Evolutionary conservation across 306 rosid genomes (phyloP).

Genomic region (Cicer arietinum): DNA sequence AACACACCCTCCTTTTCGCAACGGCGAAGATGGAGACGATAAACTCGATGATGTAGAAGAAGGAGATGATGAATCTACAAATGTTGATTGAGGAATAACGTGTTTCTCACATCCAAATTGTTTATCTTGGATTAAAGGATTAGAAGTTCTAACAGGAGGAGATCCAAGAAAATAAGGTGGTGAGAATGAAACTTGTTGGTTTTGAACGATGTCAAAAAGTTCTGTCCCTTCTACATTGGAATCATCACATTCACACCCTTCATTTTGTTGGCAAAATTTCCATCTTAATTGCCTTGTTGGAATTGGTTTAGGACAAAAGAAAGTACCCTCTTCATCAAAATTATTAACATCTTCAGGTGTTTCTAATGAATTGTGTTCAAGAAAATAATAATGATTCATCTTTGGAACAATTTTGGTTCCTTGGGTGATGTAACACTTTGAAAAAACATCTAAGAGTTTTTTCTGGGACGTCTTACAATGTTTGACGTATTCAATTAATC

Average conservation of each 20-base stretch:
- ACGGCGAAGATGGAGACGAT: constrained; percentile 55
- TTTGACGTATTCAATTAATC: background rate
- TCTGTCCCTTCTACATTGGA: constrained; percentile 49
- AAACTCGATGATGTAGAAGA: constrained; percentile 50
- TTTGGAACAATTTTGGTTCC: constrained; percentile 12
- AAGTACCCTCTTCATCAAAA: constrained; percentile 49
- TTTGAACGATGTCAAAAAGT: constrained; percentile 53
- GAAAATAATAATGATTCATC: constrained; percentile 26
- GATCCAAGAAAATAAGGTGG: constrained; percentile 74
- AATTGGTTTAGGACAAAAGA: constrained; percentile 68
- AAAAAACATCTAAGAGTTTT: background rate
- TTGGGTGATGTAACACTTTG: background rate
- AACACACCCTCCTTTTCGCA: constrained; percentile 61
- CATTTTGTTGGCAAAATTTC: constrained; percentile 42
- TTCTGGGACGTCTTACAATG: background rate
- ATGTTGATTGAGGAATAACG: constrained; percentile 38
- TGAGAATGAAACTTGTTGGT: constrained; percentile 48
- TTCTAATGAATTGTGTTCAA: constrained; percentile 51
- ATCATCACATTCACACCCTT: constrained; percentile 42
- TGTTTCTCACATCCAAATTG: constrained; percentile 56
- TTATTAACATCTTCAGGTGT: constrained; percentile 42
- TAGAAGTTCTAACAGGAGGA: constrained; percentile 70
- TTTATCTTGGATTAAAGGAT: constrained; percentile 70
- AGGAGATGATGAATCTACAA: constrained; percentile 40
- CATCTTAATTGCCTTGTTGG: constrained; percentile 52